Conservation (phyloP, 1,284 basidiomycete species). For the Volvariella surrecta region DNA sequence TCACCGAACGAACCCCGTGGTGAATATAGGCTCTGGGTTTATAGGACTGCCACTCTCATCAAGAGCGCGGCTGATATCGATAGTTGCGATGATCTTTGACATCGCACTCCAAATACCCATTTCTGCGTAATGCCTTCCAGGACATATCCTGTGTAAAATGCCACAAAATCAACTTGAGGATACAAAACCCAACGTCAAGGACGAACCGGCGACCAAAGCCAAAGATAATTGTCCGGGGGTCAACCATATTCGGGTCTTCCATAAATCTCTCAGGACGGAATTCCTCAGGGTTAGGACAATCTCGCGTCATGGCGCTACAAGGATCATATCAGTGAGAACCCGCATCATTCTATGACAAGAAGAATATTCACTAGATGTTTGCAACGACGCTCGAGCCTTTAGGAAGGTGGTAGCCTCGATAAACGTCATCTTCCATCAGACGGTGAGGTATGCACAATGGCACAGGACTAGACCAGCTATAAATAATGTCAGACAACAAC, state of each 20-base stretch:
- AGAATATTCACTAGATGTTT: conserved; percentile 36
- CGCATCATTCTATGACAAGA: too few relatives aligned
- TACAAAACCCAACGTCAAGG: conserved; percentile 8
- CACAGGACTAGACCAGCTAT: conserved; percentile 34
- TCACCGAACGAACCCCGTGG: conserved; percentile 29
- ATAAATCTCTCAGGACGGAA: conserved; percentile 32
- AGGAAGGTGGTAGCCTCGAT: conserved; percentile 39
- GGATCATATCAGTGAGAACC: too few relatives aligned
- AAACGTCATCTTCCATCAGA: conserved; percentile 38
- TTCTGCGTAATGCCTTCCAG: conserved; percentile 33
- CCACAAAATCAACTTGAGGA: neutral
- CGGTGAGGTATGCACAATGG: conserved; percentile 42
- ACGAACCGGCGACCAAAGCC: conserved; percentile 35
- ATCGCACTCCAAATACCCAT: conserved; percentile 26
- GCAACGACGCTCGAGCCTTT: conserved; percentile 35
- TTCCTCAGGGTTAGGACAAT: conserved; percentile 19
- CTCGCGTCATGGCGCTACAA: too few relatives aligned
- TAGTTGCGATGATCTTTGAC: conserved; percentile 24
- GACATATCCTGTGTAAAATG: conserved; percentile 26
- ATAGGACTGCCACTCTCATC: conserved; percentile 23
- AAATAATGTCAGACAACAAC: conserved; percentile 8
- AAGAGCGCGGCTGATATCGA: conserved; percentile 23
- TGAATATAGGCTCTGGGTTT: conserved; percentile 22
- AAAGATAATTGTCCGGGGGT: conserved; percentile 33
- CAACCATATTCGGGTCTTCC: conserved; percentile 22